These are phyloP conservation scores for Periconia digitata DNA, from an alignment of 2,329 filamentous ascomycete genomes.

Conservation along the genomic window DNA sequence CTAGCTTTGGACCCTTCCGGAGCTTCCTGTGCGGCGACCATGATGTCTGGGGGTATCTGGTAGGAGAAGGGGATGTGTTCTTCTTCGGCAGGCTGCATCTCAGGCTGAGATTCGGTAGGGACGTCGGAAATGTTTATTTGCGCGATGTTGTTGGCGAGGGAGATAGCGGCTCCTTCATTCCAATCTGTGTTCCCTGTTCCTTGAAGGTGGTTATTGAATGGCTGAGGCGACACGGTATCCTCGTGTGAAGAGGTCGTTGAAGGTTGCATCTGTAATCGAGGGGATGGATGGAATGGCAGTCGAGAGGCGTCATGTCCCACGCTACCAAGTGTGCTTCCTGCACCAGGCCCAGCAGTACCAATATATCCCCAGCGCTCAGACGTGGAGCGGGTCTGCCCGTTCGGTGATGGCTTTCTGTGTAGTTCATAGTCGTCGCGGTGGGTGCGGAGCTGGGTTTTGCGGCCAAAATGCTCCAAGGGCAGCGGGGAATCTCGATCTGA, in stretches of 20 bases:
- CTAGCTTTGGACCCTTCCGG: constrained; percentile 30
- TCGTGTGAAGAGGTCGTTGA: neutral
- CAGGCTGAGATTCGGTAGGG: constrained; percentile 2
- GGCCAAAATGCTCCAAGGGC: too few relatives aligned
- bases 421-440: too few relatives aligned
- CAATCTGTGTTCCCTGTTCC: too few relatives aligned
- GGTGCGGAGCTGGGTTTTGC: too few relatives aligned
- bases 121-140: neutral
- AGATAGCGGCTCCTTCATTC: neutral
- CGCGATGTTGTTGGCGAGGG: neutral
- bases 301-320: neutral
- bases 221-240: neutral
- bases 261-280: neutral
- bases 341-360: neutral
- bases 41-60: constrained; percentile 33
- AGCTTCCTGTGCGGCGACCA: constrained; percentile 33
- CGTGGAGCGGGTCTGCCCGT: too few relatives aligned
- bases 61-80: constrained; percentile 27
- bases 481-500: too few relatives aligned
- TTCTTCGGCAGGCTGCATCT: constrained; percentile 17
- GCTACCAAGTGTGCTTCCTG: neutral
- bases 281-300: neutral
- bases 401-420: too few relatives aligned
- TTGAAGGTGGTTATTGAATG: too few relatives aligned
- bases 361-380: neutral